Conservation (phyloP, 495 filamentous ascomycete species). For the Aspergillus carlsbadensis region DNA sequence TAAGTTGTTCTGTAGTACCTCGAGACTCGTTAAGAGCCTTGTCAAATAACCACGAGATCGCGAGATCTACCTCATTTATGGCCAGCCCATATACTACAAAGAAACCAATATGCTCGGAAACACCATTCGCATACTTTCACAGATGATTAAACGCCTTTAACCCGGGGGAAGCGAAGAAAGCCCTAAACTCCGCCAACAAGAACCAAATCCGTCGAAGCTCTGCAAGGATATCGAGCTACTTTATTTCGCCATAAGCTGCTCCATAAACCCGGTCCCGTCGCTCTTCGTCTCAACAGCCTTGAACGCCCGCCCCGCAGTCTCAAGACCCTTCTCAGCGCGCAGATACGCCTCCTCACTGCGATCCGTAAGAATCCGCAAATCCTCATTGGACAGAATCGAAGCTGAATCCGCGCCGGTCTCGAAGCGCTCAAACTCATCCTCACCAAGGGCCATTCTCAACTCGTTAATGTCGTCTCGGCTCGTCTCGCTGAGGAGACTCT, state of each 20-base stretch:
- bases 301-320: slow-evolving; percentile 41
- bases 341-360: slow-evolving; percentile 83
- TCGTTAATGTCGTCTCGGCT: slow-evolving; percentile 43
- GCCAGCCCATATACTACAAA: slow-evolving; percentile 14
- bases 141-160: neutral
- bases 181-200: neutral
- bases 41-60: neutral
- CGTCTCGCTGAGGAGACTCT: slow-evolving; percentile 47
- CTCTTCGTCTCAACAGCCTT: slow-evolving; percentile 44
- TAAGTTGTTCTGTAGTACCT: neutral
- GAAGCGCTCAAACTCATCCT: slow-evolving; percentile 57
- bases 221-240: slow-evolving; percentile 2
- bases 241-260: slow-evolving; percentile 25
- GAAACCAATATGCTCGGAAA: neutral
- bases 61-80: slow-evolving; percentile 21
- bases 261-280: slow-evolving; percentile 34
- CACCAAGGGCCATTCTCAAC: slow-evolving; percentile 45
- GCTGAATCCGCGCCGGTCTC: slow-evolving; percentile 50
- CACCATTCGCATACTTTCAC: neutral
- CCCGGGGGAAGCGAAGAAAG: neutral
- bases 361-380: slow-evolving; percentile 79
- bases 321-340: slow-evolving; percentile 70
- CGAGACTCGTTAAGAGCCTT: neutral
- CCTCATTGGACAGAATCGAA: slow-evolving; percentile 69
- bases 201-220: neutral